Base-by-base conservation (phyloP, 140 eudicot species). In the Anethum foeniculum region DNA sequence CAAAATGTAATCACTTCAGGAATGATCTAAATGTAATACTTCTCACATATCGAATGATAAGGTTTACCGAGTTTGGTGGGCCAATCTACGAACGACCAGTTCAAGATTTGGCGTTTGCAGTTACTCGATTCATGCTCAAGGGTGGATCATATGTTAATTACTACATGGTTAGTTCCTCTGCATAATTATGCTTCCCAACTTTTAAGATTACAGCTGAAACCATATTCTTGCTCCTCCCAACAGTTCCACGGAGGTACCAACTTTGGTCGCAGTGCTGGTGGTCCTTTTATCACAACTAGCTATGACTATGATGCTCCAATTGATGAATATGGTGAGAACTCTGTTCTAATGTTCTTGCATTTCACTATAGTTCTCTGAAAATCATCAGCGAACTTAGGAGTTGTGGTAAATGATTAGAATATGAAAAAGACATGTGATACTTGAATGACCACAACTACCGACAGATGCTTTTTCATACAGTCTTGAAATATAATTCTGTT, bases 191-290 rank as follows among this genome's bases (percentile, higher is more conserved):
- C 25, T 77, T 71, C 54, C 78, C 48, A 56, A 27, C 51, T 78
- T 13, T 44, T 32, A 27, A 7, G 28, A 58, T 21, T 30, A 62
- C 64, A 44, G 39, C 78, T 52, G 25, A 71, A 36, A 64, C 64
- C 60, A 41, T 15, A 2, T 79, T 25, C 36, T 71, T 83, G 27
- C 76, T 71, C 9, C 73, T 83, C 68, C 74, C 85, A 60, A 49
- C 91, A 94, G 98, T 94, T 83, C 81, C 98, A 94, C 77, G 98
- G 98, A 13, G 98, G 98, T 82, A 94, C 98, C 49, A 94, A 94
- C 89, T 94, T 94, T 80, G 98, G 94, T 43, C 97, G 97, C 80
- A 89, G 92, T 28, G 88, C 94, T 47, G 98, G 97, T 64, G 98
- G 98, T 60, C 97, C 97, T 71, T 94, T 94, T 79, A 86, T 92